These are phyloP conservation scores for Cicer chorassanicum DNA, from an alignment of 306 rosid genomes.

Conservation along the genomic window DNA sequence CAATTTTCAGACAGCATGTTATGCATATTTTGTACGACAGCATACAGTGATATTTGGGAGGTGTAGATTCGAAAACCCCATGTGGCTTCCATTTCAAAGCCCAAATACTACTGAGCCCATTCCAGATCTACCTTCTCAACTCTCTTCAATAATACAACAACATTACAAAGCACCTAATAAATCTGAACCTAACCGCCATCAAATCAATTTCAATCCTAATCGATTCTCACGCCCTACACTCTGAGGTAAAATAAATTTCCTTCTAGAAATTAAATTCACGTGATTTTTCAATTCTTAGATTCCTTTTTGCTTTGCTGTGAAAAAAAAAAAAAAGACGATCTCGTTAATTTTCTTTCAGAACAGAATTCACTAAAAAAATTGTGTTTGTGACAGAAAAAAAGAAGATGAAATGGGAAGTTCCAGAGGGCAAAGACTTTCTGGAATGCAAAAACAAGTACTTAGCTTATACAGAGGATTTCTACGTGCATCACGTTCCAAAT, in stretches of 20 bases:
- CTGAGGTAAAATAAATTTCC: slow-evolving; percentile 18
- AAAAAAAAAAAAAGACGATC: too few species aligned
- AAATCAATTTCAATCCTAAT: background rate
- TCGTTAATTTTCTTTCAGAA: too few species aligned
- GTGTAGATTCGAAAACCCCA: too few species aligned
- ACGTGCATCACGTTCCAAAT: slow-evolving; percentile 74
- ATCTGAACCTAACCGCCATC: background rate
- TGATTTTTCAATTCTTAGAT: background rate
- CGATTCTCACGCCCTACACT: background rate
- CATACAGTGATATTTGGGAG: too few species aligned
- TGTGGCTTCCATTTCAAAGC: background rate
- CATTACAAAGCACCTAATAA: background rate
- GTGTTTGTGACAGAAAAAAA: background rate
- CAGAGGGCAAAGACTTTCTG: slow-evolving; percentile 66
- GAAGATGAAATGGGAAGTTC: slow-evolving; percentile 57
- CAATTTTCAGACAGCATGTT: too few species aligned
- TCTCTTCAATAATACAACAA: background rate
- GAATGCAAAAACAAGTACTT: slow-evolving; percentile 90
- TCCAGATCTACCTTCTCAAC: background rate
- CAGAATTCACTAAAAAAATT: too few species aligned
- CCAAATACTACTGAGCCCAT: background rate
- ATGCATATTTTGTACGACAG: too few species aligned
- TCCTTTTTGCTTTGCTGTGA: background rate
- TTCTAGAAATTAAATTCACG: background rate
- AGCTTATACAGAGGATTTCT: slow-evolving; percentile 78